Evolutionary conservation across 78 protist genomes (phyloP).

Genomic region (Parvularia atlantis): DNA sequence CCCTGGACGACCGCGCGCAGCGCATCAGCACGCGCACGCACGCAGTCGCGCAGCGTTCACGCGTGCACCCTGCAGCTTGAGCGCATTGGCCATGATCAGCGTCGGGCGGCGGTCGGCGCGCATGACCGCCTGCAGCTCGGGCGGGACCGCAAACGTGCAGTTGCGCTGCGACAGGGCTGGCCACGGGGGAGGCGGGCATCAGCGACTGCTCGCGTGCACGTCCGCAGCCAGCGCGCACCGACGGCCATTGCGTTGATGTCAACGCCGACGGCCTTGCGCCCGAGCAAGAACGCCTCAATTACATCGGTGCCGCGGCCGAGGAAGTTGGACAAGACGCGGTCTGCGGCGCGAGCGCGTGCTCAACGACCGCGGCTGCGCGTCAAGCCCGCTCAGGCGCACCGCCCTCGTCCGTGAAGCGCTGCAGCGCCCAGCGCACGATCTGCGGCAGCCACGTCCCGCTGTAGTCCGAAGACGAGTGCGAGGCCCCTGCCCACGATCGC

Average conservation of each 20-base stretch:
- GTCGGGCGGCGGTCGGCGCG: not conserved
- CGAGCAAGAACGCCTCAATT: not conserved
- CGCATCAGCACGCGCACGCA: not conserved
- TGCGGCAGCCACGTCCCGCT: not conserved
- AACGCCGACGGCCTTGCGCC: not conserved
- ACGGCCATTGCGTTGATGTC: not conserved
- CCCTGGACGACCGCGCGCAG: not conserved
- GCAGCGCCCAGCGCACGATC: not conserved
- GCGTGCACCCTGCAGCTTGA: too few species aligned
- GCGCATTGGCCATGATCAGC: not conserved
- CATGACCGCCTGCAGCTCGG: not conserved
- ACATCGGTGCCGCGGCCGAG: slow-evolving; percentile 2
- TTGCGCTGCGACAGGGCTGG: not conserved
- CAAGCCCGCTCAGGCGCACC: not conserved
- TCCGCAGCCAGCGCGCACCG: too few species aligned
- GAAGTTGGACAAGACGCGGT: not conserved
- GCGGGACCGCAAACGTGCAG: not conserved
- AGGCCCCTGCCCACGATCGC: too few species aligned
- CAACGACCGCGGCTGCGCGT: too few species aligned
- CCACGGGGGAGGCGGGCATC: too few species aligned
- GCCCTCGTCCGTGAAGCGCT: not conserved
- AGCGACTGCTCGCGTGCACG: too few species aligned
- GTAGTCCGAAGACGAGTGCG: too few species aligned
- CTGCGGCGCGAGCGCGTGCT: not conserved
- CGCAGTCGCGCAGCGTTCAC: not conserved